Conservation (phyloP, 2,329 filamentous ascomycete genomes). For the Dactylonectria estremocensis region DNA sequence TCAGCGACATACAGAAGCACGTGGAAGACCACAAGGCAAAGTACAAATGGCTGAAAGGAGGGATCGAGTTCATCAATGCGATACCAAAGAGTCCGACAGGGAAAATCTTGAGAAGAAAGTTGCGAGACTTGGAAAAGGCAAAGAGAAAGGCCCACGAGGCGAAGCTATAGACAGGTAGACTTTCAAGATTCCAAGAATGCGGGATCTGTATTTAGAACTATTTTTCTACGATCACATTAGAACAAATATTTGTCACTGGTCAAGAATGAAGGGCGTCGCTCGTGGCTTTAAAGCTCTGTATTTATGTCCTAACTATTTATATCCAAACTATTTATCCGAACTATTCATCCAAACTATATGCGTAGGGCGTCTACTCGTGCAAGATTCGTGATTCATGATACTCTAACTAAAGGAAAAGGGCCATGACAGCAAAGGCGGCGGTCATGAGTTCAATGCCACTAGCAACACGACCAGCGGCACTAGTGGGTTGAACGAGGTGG, state of each 20-base stretch:
- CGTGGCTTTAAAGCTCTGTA: not conserved
- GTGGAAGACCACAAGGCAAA: conserved; percentile 77
- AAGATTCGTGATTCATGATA: not conserved
- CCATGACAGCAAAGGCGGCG: conserved; percentile 7
- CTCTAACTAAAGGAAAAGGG: conserved; percentile 20
- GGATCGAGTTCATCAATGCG: conserved; percentile 73
- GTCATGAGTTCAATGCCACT: conserved; percentile 13
- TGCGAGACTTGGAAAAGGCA: conserved; percentile 81
- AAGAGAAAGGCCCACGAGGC: conserved; percentile 60
- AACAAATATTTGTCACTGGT: too few species aligned
- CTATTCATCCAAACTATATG: not conserved
- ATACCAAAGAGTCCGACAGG: conserved; percentile 82
- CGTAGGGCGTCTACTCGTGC: not conserved
- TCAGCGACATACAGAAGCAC: conserved; percentile 68
- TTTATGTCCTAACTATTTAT: not conserved
- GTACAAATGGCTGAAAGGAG: conserved; percentile 77
- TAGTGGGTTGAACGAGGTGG: conserved; percentile 37
- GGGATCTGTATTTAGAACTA: too few species aligned
- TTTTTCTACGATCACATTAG: too few species aligned
- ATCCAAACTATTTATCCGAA: too few species aligned
- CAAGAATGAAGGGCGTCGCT: not conserved
- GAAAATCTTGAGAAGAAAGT: conserved; percentile 78
- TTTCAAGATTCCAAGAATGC: too few species aligned
- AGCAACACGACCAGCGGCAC: conserved; percentile 44
- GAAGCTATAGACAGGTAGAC: conserved; percentile 51